These are phyloP conservation scores for Bruguiera parviflora DNA, from an alignment of 345 rosid genomes.

Conservation along the genomic window DNA sequence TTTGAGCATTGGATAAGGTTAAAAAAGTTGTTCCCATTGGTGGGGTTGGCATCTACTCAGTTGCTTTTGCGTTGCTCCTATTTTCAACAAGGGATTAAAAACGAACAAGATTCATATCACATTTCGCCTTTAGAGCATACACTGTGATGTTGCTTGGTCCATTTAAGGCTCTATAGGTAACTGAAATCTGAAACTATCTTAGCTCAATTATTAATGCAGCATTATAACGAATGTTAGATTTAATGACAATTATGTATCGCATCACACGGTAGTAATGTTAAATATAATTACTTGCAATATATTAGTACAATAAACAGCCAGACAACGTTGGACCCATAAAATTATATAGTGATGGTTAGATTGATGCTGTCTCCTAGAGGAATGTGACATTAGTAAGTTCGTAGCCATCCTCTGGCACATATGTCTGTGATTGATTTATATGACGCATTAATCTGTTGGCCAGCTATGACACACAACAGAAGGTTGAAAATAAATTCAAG, in stretches of 20 bases:
- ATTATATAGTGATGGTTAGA: neutral
- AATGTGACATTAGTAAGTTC: neutral
- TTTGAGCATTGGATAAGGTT: too few relatives aligned
- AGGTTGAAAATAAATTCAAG: neutral
- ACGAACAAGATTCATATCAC: neutral
- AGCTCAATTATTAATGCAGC: too few relatives aligned
- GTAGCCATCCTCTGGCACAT: neutral
- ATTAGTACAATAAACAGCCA: too few relatives aligned
- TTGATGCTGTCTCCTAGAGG: conserved; percentile 1
- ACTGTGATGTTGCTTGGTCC: conserved; percentile 8
- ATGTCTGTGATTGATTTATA: neutral
- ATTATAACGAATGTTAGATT: too few relatives aligned
- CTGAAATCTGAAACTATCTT: neutral
- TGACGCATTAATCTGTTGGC: neutral
- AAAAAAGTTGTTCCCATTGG: too few relatives aligned
- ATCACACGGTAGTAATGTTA: neutral
- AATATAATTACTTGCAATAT: too few relatives aligned
- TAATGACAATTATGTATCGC: too few relatives aligned
- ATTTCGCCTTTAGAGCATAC: neutral
- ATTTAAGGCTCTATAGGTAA: neutral
- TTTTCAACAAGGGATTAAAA: neutral
- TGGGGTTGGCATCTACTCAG: conserved; percentile 8
- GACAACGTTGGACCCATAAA: neutral
- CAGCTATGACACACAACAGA: neutral
- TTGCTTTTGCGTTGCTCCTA: neutral